These are phyloP conservation scores for Solanum gandarillasii DNA, from an alignment of 257 asterid genomes.

Conservation along the genomic window DNA sequence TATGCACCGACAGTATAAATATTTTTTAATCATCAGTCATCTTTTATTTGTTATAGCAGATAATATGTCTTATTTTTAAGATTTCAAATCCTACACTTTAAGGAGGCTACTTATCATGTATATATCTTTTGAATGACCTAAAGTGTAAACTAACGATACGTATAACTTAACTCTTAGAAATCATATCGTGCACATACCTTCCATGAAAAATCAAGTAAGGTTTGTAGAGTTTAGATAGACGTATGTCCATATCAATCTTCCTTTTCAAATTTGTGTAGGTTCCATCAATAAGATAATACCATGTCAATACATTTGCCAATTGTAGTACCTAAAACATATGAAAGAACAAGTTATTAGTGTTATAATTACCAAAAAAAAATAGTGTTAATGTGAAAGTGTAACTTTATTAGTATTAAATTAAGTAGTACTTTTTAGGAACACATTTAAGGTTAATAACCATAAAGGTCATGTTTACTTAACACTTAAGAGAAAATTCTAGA, in stretches of 20 bases:
- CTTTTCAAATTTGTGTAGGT: constrained; percentile 10
- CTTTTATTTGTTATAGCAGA: background rate
- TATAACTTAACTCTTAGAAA: too few species aligned
- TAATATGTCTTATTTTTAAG: background rate
- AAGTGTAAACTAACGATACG: too few species aligned
- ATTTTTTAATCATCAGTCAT: background rate
- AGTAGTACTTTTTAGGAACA: too few species aligned
- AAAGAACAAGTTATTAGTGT: background rate
- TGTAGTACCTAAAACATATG: constrained; percentile 15
- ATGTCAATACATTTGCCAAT: constrained; percentile 20
- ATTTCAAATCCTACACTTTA: too few species aligned
- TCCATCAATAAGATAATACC: constrained; percentile 21
- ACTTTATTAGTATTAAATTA: background rate
- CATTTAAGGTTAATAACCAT: too few species aligned
- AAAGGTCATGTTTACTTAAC: background rate
- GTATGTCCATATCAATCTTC: constrained; percentile 16
- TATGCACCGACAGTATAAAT: background rate
- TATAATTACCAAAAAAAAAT: too few species aligned
- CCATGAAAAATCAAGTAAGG: constrained; percentile 45
- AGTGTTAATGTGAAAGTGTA: background rate
- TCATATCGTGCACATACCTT: constrained; percentile 21
- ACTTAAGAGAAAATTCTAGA: background rate
- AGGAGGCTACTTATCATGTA: too few species aligned
- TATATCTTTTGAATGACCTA: too few species aligned
- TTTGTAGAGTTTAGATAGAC: constrained; percentile 34